A percentile compares a stretch with the other conserved stretches of the same genome.
These are phyloP conservation scores for Quercus dentata DNA, from an alignment of 306 rosid genomes.

Conservation along the genomic window DNA sequence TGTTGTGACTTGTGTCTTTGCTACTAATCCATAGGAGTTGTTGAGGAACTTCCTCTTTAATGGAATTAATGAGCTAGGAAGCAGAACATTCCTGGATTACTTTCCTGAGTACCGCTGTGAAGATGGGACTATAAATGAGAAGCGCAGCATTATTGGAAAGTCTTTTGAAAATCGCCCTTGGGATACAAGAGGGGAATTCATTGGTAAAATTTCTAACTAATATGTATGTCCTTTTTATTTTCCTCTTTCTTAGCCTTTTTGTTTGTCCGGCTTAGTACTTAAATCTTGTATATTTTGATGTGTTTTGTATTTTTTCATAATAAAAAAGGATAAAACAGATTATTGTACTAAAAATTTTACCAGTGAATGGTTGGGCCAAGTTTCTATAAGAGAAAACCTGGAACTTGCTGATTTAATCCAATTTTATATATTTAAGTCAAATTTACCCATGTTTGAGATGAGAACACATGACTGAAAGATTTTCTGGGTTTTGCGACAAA, in stretches of 20 bases:
- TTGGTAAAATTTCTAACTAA: slow-evolving; percentile 25
- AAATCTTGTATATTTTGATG: neutral
- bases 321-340: neutral
- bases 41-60: slow-evolving; percentile 73
- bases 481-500: too few species aligned
- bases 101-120: slow-evolving; percentile 55
- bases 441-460: neutral
- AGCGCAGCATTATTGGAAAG: slow-evolving; percentile 50
- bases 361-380: neutral
- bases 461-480: too few species aligned
- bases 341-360: neutral
- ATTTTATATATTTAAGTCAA: neutral
- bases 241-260: neutral
- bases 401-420: neutral
- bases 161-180: slow-evolving; percentile 82
- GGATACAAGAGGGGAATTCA: slow-evolving; percentile 66
- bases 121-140: slow-evolving; percentile 51
- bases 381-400: neutral
- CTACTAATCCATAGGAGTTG: slow-evolving; percentile 47
- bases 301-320: neutral
- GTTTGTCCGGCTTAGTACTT: neutral
- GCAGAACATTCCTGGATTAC: slow-evolving; percentile 70
- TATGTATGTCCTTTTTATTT: neutral
- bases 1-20: slow-evolving; percentile 12
- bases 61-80: slow-evolving; percentile 79